Evolutionary conservation across 306 rosid species (phyloP).

Genomic region (Sesbania bispinosa): DNA sequence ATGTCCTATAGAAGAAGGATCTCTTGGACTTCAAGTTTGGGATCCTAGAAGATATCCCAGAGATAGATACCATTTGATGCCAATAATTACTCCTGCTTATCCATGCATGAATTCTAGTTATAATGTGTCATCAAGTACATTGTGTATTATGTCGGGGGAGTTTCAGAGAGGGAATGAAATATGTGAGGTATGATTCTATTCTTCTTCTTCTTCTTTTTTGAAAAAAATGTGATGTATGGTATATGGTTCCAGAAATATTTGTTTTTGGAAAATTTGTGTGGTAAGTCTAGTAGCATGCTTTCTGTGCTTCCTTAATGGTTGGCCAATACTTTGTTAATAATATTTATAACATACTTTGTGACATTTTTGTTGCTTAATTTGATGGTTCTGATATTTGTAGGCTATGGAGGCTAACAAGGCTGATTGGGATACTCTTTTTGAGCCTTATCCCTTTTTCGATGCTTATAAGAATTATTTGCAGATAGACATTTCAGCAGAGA

Average conservation of each 20-base stretch:
- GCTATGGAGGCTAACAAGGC: conserved; percentile 80
- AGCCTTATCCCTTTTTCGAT: conserved; percentile 76
- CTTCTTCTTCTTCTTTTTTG: not conserved
- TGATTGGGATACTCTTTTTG: conserved; percentile 90
- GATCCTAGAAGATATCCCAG: conserved; percentile 89
- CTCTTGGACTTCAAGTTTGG: conserved; percentile 89
- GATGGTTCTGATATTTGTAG: conserved; percentile 45
- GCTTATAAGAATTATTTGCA: conserved; percentile 78
- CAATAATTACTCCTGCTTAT: conserved; percentile 95
- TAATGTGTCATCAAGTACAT: conserved; percentile 80
- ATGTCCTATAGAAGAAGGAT: conserved; percentile 75
- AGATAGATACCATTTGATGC: conserved; percentile 82
- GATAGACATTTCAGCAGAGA: conserved; percentile 76
- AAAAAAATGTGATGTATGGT: conserved; percentile 52
- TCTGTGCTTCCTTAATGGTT: not conserved
- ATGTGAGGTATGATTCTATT: conserved; percentile 74
- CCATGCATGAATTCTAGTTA: conserved; percentile 96
- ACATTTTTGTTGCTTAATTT: conserved; percentile 14
- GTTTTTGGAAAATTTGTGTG: not conserved
- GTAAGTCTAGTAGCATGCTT: not conserved
- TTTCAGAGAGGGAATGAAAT: conserved; percentile 84
- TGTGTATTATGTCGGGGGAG: conserved; percentile 76
- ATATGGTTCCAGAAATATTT: not conserved
- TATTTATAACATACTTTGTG: too few species aligned
- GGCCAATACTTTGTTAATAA: not conserved